Conservation (phyloP, 768 basidiomycete genomes). For the Russula foetens region DNA sequence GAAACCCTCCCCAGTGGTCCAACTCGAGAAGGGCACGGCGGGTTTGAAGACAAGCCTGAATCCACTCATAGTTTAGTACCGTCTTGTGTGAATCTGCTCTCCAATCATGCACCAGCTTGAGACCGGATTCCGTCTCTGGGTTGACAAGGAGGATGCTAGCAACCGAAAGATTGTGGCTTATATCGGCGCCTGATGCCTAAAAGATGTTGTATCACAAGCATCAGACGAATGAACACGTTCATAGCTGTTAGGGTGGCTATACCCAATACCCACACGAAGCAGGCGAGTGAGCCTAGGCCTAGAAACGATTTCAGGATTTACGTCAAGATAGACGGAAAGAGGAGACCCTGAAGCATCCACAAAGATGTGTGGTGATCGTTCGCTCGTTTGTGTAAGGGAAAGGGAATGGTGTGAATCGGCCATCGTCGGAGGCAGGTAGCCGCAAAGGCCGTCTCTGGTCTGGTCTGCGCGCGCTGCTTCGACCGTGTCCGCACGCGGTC, state of each 20-base stretch:
- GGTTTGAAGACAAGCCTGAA: conserved; percentile 34
- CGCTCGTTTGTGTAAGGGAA: conserved; percentile 3
- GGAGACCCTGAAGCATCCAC: conserved; percentile 33
- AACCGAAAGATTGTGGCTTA: conserved; percentile 41
- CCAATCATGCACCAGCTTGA: conserved; percentile 53
- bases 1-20: conserved; percentile 45
- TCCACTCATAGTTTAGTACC: conserved; percentile 50
- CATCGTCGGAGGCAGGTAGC: not conserved
- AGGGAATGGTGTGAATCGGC: not conserved
- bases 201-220: not conserved
- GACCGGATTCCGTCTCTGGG: conserved; percentile 40
- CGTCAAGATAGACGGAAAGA: conserved; percentile 49
- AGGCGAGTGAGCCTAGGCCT: conserved; percentile 45
- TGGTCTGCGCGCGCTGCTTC: no score
- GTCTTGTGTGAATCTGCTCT: conserved; percentile 38
- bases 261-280: conserved; percentile 18
- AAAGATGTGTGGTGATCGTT: conserved; percentile 28
- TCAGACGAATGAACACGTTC: not conserved
- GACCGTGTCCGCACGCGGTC: not conserved
- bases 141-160: conserved; percentile 57
- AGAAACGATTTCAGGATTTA: conserved; percentile 36
- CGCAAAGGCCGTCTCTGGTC: no score
- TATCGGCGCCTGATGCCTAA: conserved; percentile 49
- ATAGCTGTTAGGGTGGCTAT: not conserved
- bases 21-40: conserved; percentile 37